Evolutionary conservation across 352 stramenopile species (phyloP).

Genomic region (Thraustochytrium striatum): DNA sequence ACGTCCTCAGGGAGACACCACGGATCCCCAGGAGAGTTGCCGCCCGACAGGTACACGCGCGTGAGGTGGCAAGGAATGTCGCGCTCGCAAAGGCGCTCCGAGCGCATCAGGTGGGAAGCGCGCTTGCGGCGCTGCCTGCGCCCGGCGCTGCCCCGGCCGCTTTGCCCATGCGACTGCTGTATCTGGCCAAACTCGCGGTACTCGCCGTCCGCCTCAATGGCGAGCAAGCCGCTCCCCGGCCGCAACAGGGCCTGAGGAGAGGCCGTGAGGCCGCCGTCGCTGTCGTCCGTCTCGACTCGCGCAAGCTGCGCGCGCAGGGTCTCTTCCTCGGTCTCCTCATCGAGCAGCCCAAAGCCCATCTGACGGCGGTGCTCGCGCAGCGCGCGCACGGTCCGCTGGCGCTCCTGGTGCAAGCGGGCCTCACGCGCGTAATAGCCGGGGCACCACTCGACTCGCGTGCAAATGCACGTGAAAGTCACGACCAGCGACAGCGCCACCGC

Average conservation of each 20-base stretch:
- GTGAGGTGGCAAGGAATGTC: slow-evolving; percentile 25
- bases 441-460: slow-evolving; percentile 37
- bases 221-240: background rate
- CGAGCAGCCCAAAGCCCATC: background rate
- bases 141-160: background rate
- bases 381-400: background rate
- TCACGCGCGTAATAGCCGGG: slow-evolving; percentile 35
- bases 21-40: background rate
- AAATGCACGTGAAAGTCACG: slow-evolving; percentile 37
- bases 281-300: too few species aligned
- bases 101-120: background rate
- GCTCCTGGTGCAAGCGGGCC: slow-evolving; percentile 30
- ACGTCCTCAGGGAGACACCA: background rate
- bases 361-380: slow-evolving; percentile 21
- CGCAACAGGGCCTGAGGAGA: background rate
- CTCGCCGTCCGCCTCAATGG: background rate
- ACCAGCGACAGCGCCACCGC: slow-evolving; percentile 13
- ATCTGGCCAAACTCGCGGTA: background rate
- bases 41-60: slow-evolving; percentile 20
- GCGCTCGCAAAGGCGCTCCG: background rate
- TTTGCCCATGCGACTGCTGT: background rate
- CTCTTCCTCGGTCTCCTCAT: background rate
- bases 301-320: background rate
- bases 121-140: background rate
- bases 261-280: background rate